Evolutionary conservation across 1,284 basidiomycete genomes (phyloP).

Genomic region (Ustilago tritici): DNA sequence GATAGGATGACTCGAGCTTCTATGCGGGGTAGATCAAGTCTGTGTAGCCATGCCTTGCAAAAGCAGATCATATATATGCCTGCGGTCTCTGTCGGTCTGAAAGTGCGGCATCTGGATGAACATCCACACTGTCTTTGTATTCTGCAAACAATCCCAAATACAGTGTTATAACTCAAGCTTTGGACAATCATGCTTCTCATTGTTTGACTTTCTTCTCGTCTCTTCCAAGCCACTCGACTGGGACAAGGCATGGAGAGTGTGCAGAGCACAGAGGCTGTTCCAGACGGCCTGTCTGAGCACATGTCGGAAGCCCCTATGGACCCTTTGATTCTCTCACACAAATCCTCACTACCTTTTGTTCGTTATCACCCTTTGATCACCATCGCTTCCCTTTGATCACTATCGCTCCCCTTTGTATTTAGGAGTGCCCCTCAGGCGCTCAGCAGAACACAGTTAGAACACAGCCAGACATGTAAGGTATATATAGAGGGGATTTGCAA

Average conservation of each 20-base stretch:
- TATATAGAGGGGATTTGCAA: no score
- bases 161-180: background rate
- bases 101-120: background rate
- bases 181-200: background rate
- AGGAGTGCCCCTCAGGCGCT: no score
- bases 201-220: constrained; percentile 4
- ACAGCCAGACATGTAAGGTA: no score
- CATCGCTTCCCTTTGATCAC: no score
- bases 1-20: constrained; percentile 9
- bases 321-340: no score
- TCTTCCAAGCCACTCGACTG: constrained; percentile 10
- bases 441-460: no score
- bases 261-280: background rate
- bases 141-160: background rate
- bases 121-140: background rate
- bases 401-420: no score
- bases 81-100: background rate
- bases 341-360: no score
- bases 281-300: no score
- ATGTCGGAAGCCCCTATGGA: no score
- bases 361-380: no score
- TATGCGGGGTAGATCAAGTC: background rate
- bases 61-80: background rate
- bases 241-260: background rate
- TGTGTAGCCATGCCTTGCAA: background rate